phyloP scores from a whole-genome alignment of 2,329 filamentous ascomycete species.

The Nannizzia gypsea region DNA sequence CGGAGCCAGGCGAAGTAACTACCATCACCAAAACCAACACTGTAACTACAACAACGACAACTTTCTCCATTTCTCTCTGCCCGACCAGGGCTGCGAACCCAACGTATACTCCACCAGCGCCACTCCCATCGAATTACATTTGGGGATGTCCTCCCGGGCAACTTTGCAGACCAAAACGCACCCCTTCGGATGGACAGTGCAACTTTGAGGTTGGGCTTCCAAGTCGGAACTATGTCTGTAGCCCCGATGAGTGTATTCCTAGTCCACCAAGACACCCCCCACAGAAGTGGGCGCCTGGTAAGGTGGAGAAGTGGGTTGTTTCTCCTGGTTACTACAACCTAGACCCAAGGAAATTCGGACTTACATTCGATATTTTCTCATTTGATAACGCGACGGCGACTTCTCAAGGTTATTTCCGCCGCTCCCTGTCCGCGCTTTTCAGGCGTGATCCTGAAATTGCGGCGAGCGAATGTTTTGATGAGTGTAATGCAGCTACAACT shows the following conservation, averaged over 20 bases:
- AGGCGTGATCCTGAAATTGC: slow-evolving; percentile 23
- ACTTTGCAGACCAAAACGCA: slow-evolving; percentile 28
- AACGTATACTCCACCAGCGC: slow-evolving; percentile 20
- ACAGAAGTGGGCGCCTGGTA: slow-evolving; percentile 20
- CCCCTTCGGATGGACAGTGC: slow-evolving; percentile 24
- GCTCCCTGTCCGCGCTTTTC: slow-evolving; percentile 17
- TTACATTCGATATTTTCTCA: slow-evolving; percentile 52
- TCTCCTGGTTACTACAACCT: slow-evolving; percentile 52
- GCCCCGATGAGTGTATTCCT: slow-evolving; percentile 30
- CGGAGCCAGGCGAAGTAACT: slow-evolving; percentile 5
- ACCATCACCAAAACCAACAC: slow-evolving; percentile 10
- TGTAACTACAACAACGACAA: slow-evolving; percentile 10
- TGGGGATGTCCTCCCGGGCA: slow-evolving; percentile 35
- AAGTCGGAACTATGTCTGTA: slow-evolving; percentile 28
- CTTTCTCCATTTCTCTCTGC: slow-evolving; percentile 18
- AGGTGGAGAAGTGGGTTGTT: slow-evolving; percentile 39
- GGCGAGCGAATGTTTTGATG: slow-evolving; percentile 41
- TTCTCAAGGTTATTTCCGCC: slow-evolving; percentile 27
- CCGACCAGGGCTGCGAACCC: slow-evolving; percentile 22
- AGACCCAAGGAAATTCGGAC: slow-evolving; percentile 50
- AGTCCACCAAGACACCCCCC: slow-evolving; percentile 21
- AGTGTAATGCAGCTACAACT: slow-evolving; percentile 41
- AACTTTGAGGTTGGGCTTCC: slow-evolving; percentile 33
- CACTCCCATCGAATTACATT: slow-evolving; percentile 21
- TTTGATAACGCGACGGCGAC: slow-evolving; percentile 17